A percentile compares a stretch with the other conserved stretches of the same genome.
Conservation (phyloP, 1,284 basidiomycete species). For the Laetiporus sulphureus region DNA sequence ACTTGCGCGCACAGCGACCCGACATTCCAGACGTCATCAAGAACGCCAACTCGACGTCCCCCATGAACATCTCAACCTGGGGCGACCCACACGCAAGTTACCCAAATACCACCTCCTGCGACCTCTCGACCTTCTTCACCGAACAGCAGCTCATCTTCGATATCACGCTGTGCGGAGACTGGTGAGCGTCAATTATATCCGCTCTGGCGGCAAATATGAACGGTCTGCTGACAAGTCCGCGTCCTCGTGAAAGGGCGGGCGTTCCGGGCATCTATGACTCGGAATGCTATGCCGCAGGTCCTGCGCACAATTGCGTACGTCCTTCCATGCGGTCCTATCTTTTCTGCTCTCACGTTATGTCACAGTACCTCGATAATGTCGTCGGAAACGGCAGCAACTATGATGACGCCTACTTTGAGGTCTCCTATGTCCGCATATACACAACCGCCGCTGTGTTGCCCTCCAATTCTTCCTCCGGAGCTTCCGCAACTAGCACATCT, state of each 20-base stretch:
- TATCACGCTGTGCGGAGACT: slow-evolving; percentile 52
- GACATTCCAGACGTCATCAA: slow-evolving; percentile 37
- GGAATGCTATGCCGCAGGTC: slow-evolving; percentile 31
- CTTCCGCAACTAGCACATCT: too few relatives aligned
- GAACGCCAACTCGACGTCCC: slow-evolving; percentile 31
- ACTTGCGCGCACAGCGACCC: slow-evolving; percentile 26
- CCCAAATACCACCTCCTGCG: slow-evolving; percentile 33
- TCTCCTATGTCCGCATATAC: slow-evolving; percentile 44
- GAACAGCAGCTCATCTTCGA: slow-evolving; percentile 49
- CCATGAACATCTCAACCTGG: slow-evolving; percentile 44
- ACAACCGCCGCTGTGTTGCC: slow-evolving; percentile 21
- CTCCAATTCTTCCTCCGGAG: slow-evolving; percentile 3
- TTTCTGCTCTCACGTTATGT: not conserved
- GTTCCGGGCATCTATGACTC: slow-evolving; percentile 33
- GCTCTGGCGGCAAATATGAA: not conserved
- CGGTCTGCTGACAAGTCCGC: not conserved
- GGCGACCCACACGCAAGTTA: slow-evolving; percentile 51
- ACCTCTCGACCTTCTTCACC: slow-evolving; percentile 41
- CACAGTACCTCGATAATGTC: slow-evolving; percentile 45
- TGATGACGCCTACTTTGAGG: slow-evolving; percentile 47
- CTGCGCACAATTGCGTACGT: slow-evolving; percentile 37
- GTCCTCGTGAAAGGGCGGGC: slow-evolving; percentile 36
- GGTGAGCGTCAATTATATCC: slow-evolving; percentile 26
- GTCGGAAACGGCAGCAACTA: slow-evolving; percentile 47
- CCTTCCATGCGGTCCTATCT: not conserved